A percentile compares a stretch with the other conserved stretches of the same genome.
phyloP scores from a whole-genome alignment of 345 rosid genomes.

The Eutrema heterophyllum region DNA sequence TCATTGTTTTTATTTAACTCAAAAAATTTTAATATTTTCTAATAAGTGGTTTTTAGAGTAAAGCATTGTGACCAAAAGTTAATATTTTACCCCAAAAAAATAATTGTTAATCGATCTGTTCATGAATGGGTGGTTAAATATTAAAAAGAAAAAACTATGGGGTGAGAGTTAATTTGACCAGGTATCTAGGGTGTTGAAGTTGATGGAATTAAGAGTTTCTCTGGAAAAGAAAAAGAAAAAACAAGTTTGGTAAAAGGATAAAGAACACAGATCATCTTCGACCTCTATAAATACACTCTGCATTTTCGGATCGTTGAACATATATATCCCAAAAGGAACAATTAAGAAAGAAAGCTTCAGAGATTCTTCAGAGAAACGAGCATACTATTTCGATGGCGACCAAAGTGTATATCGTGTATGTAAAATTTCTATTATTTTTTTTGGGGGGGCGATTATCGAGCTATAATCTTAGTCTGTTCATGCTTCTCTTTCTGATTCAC shows the following conservation, averaged over 20 bases:
- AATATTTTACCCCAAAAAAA: not conserved
- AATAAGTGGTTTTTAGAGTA: no score
- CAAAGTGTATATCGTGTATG: conserved; percentile 78
- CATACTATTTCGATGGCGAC: conserved; percentile 44
- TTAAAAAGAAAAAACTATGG: not conserved
- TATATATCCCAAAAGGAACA: not conserved
- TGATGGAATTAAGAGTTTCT: not conserved
- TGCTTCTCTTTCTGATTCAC: not conserved
- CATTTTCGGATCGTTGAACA: conserved; percentile 27
- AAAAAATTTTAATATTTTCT: not conserved
- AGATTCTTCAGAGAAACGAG: not conserved
- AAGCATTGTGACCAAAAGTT: not conserved
- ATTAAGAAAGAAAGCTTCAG: not conserved
- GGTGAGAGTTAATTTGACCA: conserved; percentile 12
- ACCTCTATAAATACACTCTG: conserved; percentile 43
- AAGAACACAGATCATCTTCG: conserved; percentile 3
- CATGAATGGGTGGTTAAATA: not conserved
- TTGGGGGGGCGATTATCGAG: not conserved
- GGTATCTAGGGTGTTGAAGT: not conserved
- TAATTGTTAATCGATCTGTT: not conserved
- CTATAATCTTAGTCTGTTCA: not conserved
- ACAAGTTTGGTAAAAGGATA: not conserved
- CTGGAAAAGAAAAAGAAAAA: not conserved
- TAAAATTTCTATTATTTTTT: not conserved
- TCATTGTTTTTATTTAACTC: not conserved